Percentiles rank a stretch among this genome's conserved stretches.
Conservation (phyloP, 2,329 filamentous ascomycete genomes). For the Alternaria hordeiaustralica region DNA sequence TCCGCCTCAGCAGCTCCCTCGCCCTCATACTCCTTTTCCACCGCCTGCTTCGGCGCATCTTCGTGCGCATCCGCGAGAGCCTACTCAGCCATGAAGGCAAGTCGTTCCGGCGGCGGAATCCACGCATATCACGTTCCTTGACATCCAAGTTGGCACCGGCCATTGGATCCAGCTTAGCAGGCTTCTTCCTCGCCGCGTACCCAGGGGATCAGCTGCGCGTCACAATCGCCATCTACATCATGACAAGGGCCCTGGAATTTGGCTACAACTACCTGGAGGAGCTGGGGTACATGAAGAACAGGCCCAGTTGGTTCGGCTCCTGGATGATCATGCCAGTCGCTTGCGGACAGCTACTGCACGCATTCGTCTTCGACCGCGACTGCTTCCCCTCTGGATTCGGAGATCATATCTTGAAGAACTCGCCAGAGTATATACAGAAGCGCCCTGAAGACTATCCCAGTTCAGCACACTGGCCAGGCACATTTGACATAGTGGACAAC, state of each 20-base stretch:
- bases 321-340: constrained; percentile 60
- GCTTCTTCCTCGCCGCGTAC: constrained; percentile 80
- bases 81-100: constrained; percentile 80
- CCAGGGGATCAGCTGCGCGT: constrained; percentile 74
- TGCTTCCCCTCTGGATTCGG: constrained; percentile 64
- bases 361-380: constrained; percentile 60
- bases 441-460: constrained; percentile 73
- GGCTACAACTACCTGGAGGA: constrained; percentile 83
- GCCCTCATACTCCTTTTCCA: constrained; percentile 88
- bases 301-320: constrained; percentile 69
- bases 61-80: constrained; percentile 77
- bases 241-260: constrained; percentile 84
- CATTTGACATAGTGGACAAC: constrained; percentile 78
- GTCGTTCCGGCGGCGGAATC: constrained; percentile 84
- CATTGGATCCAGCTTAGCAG: constrained; percentile 87
- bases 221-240: constrained; percentile 79
- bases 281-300: constrained; percentile 67
- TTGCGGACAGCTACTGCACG: constrained; percentile 58
- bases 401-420: constrained; percentile 72
- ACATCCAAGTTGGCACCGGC: constrained; percentile 86
- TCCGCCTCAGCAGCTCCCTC: constrained; percentile 81
- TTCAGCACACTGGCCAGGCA: constrained; percentile 74
- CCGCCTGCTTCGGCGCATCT: constrained; percentile 87
- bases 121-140: constrained; percentile 73
- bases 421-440: constrained; percentile 77